Evolutionary conservation across 805 yeast species (phyloP), one percentile per base, ranked within the genome.

Genomic region (Tetrapisispora nanseiensis): DNA sequence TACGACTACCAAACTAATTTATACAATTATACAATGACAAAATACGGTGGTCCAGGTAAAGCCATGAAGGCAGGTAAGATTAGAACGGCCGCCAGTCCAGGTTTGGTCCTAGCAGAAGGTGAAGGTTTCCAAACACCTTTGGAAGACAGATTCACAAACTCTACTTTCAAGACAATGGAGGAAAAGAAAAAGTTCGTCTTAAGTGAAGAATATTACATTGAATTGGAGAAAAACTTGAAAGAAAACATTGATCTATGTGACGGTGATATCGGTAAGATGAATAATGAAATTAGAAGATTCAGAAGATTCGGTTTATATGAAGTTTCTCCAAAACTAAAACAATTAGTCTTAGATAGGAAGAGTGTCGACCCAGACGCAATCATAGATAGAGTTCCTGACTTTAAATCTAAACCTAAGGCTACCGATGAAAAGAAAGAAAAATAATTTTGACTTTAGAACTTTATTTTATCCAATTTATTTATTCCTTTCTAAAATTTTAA

Each of bases 91-190:
- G 69, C 70, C 48, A 61, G 63, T 13, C 74, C 80, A 46, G 92
- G 92, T 27, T 66, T 79, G 21, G 60, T 61, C 12, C 74, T 90
- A 48, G 74, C 73, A n/a, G 63, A 66, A 10, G 95, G 90, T 42
- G 97, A 90, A 68, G 97, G 97, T 23, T 90, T 70, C 64, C 72
- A 74, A 52, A 77, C 85, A 42, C 82, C 75, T 33, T 55, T 69
- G 40, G 67, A 58, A 36, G 55, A 65, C 26, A 66, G 72, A 47
- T 57, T 59, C 41, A 54, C 56, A 19, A 61, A 50, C 13, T 50
- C 57, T 23, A 62, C 66, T 10, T 61, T 69, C 47, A 62, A 70
- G 43, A 65, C 68, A 28, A 50, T 70, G 43, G 67, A 63, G 31
- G 54, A 62, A 38, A 64, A 66, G 39, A 63, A 64, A 29, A 74